Conservation (phyloP, 768 basidiomycete genomes). For the Suillus variegatus region DNA sequence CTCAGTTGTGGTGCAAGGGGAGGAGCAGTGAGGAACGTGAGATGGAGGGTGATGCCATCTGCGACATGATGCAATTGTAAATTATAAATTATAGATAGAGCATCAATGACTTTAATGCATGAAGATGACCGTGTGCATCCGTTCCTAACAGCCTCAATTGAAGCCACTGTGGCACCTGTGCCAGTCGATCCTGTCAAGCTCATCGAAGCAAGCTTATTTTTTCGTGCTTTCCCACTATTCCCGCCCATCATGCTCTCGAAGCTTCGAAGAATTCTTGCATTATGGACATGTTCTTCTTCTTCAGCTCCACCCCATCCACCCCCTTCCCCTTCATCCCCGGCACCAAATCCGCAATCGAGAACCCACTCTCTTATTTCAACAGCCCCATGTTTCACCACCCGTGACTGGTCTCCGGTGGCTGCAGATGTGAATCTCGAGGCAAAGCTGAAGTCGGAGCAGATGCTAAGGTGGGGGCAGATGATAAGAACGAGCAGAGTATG, state of each 20-base stretch:
- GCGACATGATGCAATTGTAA: not conserved
- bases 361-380: conserved; percentile 72
- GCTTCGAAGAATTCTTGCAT: conserved; percentile 77
- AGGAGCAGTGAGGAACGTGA: conserved; percentile 44
- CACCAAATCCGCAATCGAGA: conserved; percentile 81
- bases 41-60: conserved; percentile 36
- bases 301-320: conserved; percentile 45
- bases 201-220: conserved; percentile 27
- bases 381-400: conserved; percentile 61
- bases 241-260: conserved; percentile 84
- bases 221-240: conserved; percentile 27
- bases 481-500: conserved; percentile 77
- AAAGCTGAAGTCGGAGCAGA: conserved; percentile 27
- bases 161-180: conserved; percentile 62
- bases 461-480: conserved; percentile 31
- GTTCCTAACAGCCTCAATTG: conserved; percentile 41
- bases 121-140: conserved; percentile 26
- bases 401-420: not conserved
- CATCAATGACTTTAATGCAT: not conserved
- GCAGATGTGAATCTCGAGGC: conserved; percentile 17
- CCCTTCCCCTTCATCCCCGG: conserved; percentile 34
- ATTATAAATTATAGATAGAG: not conserved
- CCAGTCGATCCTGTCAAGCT: conserved; percentile 76
- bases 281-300: conserved; percentile 42
- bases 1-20: conserved; percentile 17